phyloP scores from a whole-genome alignment of 1,284 basidiomycete genomes.

The Boletellus dicymbophilus region DNA sequence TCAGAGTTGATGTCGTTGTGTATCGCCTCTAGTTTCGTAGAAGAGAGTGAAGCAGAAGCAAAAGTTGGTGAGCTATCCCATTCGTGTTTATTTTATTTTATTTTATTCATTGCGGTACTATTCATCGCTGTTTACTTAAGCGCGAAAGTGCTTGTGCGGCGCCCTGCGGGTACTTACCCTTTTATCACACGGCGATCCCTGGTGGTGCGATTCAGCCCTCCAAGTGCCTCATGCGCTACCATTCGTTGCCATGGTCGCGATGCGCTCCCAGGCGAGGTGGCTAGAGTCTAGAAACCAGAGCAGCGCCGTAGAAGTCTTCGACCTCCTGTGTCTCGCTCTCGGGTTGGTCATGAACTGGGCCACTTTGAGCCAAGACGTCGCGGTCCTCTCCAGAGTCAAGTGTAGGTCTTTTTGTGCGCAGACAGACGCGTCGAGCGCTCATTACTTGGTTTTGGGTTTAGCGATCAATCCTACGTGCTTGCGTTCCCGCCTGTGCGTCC shows the following conservation, averaged over 20 bases:
- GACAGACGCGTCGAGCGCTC: background rate
- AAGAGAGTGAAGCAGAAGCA: constrained; percentile 18
- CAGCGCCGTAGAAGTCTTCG: constrained; percentile 45
- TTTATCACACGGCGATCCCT: constrained; percentile 58
- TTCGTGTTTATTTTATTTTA: too few species aligned
- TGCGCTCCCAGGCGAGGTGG: constrained; percentile 36
- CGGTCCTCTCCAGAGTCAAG: constrained; percentile 44
- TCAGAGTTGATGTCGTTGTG: constrained; percentile 52
- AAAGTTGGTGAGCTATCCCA: constrained; percentile 13
- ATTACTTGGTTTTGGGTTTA: constrained; percentile 23
- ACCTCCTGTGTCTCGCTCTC: constrained; percentile 67
- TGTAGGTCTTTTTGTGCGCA: constrained; percentile 37
- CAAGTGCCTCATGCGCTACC: constrained; percentile 45
- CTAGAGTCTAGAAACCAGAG: constrained; percentile 6
- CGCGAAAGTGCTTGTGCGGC: constrained; percentile 52
- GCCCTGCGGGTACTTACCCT: constrained; percentile 67
- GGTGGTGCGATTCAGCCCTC: constrained; percentile 54
- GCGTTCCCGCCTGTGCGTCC: constrained; percentile 45
- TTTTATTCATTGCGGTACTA: background rate
- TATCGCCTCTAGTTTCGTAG: constrained; percentile 37
- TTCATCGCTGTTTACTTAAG: constrained; percentile 24
- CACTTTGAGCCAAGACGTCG: constrained; percentile 51
- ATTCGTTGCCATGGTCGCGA: constrained; percentile 47
- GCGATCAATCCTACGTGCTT: constrained; percentile 52
- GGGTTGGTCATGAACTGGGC: constrained; percentile 74